Percentiles rank a stretch among this genome's conserved stretches.
Evolutionary conservation across 2,329 filamentous ascomycete genomes (phyloP).

Genomic region (Nigrospora sphaerica): DNA sequence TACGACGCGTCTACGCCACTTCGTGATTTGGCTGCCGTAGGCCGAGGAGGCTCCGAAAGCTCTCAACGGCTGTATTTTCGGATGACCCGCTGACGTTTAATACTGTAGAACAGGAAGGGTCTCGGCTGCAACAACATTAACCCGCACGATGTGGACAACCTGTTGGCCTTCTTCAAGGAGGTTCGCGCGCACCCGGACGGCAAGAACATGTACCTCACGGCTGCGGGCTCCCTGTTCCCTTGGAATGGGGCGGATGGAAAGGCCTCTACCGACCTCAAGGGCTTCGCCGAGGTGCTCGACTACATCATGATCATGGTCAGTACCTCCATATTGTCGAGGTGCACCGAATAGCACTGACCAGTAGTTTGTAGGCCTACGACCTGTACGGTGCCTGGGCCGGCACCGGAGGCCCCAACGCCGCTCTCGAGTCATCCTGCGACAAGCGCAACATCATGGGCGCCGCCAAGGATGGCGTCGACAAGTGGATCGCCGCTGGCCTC

Average conservation of each 20-base stretch:
- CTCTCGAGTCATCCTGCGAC: constrained; percentile 7
- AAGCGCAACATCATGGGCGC: constrained; percentile 9
- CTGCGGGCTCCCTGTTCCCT: constrained; percentile 9
- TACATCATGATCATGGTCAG: constrained; percentile 10
- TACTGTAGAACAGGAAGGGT: constrained; percentile 38
- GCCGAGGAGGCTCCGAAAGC: too few relatives aligned
- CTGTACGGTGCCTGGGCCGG: constrained; percentile 10
- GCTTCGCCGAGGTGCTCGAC: constrained; percentile 9
- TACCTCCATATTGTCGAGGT: too few relatives aligned
- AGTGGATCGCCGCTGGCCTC: constrained; percentile 8
- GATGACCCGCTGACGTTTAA: too few relatives aligned
- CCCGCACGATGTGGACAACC: constrained; percentile 8
- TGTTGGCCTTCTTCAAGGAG: constrained; percentile 8
- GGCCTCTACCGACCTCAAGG: constrained; percentile 5
- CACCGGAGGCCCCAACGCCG: constrained; percentile 9
- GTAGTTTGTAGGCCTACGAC: constrained; percentile 6
- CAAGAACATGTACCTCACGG: constrained; percentile 6
- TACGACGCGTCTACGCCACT: too few relatives aligned
- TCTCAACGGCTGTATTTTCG: too few relatives aligned
- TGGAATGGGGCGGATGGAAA: constrained; percentile 7
- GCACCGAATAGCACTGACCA: too few relatives aligned
- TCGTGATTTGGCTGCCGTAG: too few relatives aligned
- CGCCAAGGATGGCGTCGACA: constrained; percentile 5
- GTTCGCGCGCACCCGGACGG: constrained; percentile 3
- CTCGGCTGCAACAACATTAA: constrained; percentile 6